Percentiles rank a stretch among this genome's conserved stretches.
These are phyloP conservation scores for Cladosporium oxysporum DNA, from an alignment of 2,329 filamentous ascomycete genomes.

Conservation along the genomic window DNA sequence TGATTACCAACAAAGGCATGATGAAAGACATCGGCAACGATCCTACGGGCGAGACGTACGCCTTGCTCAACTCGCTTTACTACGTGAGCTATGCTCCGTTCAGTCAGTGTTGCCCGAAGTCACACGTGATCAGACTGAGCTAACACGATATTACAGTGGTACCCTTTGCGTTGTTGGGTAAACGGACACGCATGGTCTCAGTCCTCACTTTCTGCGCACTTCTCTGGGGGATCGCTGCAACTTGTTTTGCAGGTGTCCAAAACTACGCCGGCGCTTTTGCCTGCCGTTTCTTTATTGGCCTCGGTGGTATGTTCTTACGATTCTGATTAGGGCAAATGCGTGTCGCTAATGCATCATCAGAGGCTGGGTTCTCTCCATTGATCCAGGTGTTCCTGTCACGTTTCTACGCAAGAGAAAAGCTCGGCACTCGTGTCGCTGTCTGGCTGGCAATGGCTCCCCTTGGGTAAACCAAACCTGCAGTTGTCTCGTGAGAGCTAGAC, in stretches of 20 bases:
- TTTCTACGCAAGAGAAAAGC: slow-evolving; percentile 22
- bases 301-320: slow-evolving; percentile 14
- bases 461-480: slow-evolving; percentile 11
- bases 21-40: slow-evolving; percentile 23
- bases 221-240: slow-evolving; percentile 14
- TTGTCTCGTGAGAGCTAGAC: not conserved
- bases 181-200: slow-evolving; percentile 22
- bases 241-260: slow-evolving; percentile 12
- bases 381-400: slow-evolving; percentile 23
- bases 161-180: slow-evolving; percentile 21
- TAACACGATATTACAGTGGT: slow-evolving; percentile 19
- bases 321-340: not conserved
- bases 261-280: slow-evolving; percentile 16
- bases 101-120: slow-evolving; percentile 12
- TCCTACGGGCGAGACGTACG: slow-evolving; percentile 20
- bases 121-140: not conserved
- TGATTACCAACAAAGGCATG: not conserved
- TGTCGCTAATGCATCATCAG: slow-evolving; percentile 14
- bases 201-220: slow-evolving; percentile 18
- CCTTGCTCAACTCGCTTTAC: slow-evolving; percentile 22
- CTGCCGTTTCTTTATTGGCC: slow-evolving; percentile 13
- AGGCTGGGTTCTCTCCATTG: slow-evolving; percentile 22
- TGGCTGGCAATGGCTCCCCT: slow-evolving; percentile 24
- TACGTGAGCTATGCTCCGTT: slow-evolving; percentile 22
- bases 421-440: slow-evolving; percentile 20